Conservation (phyloP, 2,329 filamentous ascomycete genomes). For the Sclerotinia subarctica region DNA sequence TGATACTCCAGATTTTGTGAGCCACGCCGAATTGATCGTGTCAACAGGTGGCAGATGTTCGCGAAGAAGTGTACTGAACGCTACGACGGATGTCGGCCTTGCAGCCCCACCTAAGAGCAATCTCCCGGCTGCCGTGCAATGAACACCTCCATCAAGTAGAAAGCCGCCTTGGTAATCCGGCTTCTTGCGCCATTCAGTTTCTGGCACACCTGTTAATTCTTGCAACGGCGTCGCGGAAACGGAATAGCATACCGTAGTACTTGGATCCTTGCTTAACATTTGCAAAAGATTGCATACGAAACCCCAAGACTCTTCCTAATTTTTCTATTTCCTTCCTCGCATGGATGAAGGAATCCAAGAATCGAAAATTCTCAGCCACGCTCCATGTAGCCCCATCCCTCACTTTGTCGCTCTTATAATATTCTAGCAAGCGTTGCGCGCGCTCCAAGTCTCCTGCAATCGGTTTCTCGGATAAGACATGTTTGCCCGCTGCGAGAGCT, state of each 20-base stretch:
- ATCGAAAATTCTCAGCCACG: constrained; percentile 74
- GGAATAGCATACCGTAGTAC: constrained; percentile 40
- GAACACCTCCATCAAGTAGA: constrained; percentile 72
- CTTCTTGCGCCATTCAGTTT: constrained; percentile 61
- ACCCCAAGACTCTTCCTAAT: constrained; percentile 54
- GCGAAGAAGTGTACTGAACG: constrained; percentile 34
- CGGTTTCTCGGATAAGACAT: constrained; percentile 55
- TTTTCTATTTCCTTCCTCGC: constrained; percentile 49
- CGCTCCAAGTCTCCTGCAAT: constrained; percentile 49
- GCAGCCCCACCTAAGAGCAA: constrained; percentile 49
- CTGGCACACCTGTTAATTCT: constrained; percentile 25
- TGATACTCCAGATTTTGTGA: constrained; percentile 35
- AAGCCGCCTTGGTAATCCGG: constrained; percentile 74
- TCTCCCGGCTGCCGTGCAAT: constrained; percentile 63
- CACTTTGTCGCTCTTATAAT: constrained; percentile 43
- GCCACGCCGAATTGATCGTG: constrained; percentile 38
- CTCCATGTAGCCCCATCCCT: constrained; percentile 46
- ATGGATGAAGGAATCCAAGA: constrained; percentile 52
- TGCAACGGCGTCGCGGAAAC: neutral
- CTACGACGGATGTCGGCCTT: constrained; percentile 31
- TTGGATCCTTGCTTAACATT: constrained; percentile 47
- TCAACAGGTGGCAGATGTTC: constrained; percentile 37
- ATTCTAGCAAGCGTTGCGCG: constrained; percentile 48
- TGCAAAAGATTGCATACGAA: constrained; percentile 47
- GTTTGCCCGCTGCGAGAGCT: constrained; percentile 50